Base-by-base conservation (phyloP, 2,329 filamentous ascomycete genomes). In the Pestalotiopsis sp. region DNA sequence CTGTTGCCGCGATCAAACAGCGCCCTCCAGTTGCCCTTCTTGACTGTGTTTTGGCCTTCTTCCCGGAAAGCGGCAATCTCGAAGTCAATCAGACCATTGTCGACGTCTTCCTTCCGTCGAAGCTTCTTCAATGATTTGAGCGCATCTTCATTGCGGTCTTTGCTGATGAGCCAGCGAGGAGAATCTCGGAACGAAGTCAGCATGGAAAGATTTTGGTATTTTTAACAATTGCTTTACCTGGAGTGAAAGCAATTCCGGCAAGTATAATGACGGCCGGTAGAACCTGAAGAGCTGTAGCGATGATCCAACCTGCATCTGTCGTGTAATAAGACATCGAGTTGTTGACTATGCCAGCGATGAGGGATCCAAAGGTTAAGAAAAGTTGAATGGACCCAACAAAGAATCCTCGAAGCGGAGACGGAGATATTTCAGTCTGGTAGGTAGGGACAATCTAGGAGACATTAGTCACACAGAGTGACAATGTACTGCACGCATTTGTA, bases 281-380 rank as follows among this genome's bases (percentile, higher is more conserved):
- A 14, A 71, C 68, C 0, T 69, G 72, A 9, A 72, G 45, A 4
- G 67, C 69, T 7, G 70, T 73, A 4, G 71, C 70, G n/a, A 71
- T 68, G 36, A 69, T 69, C 71, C 71, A 72, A 38, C 71, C 71
- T 14, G 68, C 58, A 65, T 68, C 63, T n/a, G 68, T 62, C 0
- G 63, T 67, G 36, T 63, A 45, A 20, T 61, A 60, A 25, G 71
- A 69, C 71, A 73, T 70, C 31, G 66, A 68, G 61, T 73, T 52
- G 68, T 73, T 73, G 67, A 70, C 68, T n/a, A 73, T 71, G 41
- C 70, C 71, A 23, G 71, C 71, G 45, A 73, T 73, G 13, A 72
- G 69, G 0, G 71, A 73, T n/a, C 70, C 71, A 23, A 67, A 69
- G 31, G 71, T 70, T 0, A 73, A 66, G 11, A 69, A 72, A 5